These are phyloP conservation scores for Durio zibethinus DNA, from an alignment of 345 rosid genomes.

Conservation along the genomic window DNA sequence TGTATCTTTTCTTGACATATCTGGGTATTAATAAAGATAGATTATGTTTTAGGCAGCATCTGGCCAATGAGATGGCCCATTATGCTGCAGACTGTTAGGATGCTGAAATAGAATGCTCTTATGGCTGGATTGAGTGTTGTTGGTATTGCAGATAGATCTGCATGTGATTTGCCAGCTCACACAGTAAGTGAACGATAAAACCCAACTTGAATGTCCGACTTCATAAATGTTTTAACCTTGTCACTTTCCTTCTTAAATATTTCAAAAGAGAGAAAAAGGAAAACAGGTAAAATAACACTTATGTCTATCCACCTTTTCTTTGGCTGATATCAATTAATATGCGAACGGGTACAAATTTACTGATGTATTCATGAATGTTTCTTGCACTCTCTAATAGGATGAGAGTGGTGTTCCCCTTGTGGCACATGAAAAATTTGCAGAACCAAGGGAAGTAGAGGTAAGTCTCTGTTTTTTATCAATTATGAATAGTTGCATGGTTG, in stretches of 20 bases:
- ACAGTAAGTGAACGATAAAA: constrained; percentile 39
- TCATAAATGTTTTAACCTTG: not conserved
- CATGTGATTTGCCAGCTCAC: constrained; percentile 80
- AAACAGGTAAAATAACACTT: not conserved
- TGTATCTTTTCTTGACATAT: constrained; percentile 68
- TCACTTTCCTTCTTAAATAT: not conserved
- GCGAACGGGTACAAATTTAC: not conserved
- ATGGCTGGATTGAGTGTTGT: constrained; percentile 99
- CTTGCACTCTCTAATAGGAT: constrained; percentile 42
- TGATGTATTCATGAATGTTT: not conserved
- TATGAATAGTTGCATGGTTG: constrained; percentile 9
- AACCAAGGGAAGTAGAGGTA: constrained; percentile 94
- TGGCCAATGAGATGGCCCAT: constrained; percentile 98
- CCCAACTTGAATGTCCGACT: not conserved
- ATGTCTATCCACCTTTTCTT: not conserved
- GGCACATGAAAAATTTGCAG: constrained; percentile 77
- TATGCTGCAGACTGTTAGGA: constrained; percentile 99
- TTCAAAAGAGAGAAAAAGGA: not conserved
- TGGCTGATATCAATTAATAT: not conserved
- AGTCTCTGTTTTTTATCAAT: not conserved
- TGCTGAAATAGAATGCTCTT: constrained; percentile 92
- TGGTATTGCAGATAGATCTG: constrained; percentile 97
- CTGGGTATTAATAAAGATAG: constrained; percentile 83
- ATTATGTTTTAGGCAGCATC: constrained; percentile 88
- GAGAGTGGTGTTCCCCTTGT: constrained; percentile 77